Base-by-base conservation (phyloP, 148 eudicot species). In the Fagopyrum esculentum region DNA sequence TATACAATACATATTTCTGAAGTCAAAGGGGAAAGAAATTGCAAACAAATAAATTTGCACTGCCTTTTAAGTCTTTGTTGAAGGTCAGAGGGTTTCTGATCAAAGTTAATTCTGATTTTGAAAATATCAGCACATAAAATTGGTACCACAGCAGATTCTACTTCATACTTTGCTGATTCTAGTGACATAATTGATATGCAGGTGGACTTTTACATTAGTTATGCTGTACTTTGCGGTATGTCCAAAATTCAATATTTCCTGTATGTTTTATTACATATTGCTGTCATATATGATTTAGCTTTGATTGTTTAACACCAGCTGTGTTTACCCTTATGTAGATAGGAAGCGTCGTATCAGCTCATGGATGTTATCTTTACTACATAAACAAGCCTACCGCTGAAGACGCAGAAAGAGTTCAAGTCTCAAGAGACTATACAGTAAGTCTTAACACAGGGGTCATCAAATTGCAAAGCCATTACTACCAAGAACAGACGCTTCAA, bases 201-300 rank as follows among this genome's bases (percentile, higher is more conserved):
- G 95, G 81, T 90, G 95, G 95, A 86, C 95, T 17, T 90, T 86
- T 74, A 50, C 84, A 35, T 79, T 90, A 73, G 89, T 88, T 72
- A 86, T 85, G 76, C 5, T 90, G 9, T 90, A 90, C 76, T 90
- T 88, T 52, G 92, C 85, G 84, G 95, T 90, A 88, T 43, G 90
- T 74, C 3, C 69, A 12, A 63, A 4, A 29, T 29, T 63, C 45
- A 63, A 63, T 30, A 63, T 6, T 40, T 66, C 16, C 35, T 66
- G 6, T 10, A 61, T 30, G 44, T 26, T 4, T 63, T 29, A 61
- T 15, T 61, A 61, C 44, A 64, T 13, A 13, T 40, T 64, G 70
- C 4, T 64, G 12, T 40, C 6, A 57, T 57, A 6, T 26, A n/a
- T 60, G 5, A 60, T 60, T 35, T 60, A 60, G 68, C 9, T 5